Percentiles rank a stretch among this genome's conserved stretches.
phyloP scores from a whole-genome alignment of 1,284 basidiomycete species.

The Irpex sp. region DNA sequence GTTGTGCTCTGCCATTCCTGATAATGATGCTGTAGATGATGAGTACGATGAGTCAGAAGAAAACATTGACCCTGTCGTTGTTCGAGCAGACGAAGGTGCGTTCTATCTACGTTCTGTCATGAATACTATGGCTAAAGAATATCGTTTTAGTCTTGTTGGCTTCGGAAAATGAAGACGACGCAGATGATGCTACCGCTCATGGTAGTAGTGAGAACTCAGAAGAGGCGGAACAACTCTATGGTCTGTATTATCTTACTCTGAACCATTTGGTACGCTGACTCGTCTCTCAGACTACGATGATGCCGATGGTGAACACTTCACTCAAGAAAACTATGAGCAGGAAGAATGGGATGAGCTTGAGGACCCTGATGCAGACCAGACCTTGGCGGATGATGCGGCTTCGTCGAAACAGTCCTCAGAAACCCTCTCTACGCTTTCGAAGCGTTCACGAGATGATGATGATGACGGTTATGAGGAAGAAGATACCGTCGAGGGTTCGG shows the following conservation, averaged over 20 bases:
- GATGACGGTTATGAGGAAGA: conserved; percentile 6
- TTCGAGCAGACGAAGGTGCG: conserved; percentile 1
- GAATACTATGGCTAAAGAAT: not conserved
- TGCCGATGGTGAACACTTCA: not conserved
- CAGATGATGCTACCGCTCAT: conserved; percentile 1
- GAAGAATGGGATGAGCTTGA: conserved; percentile 9
- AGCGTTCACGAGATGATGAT: conserved; percentile 11
- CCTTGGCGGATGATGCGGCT: not conserved
- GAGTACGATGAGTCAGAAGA: not conserved
- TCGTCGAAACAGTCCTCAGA: conserved; percentile 10
- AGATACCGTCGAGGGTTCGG: not conserved
- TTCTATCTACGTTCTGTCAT: not conserved
- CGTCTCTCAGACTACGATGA: conserved; percentile 1
- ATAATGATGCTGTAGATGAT: not conserved
- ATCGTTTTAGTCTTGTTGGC: not conserved
- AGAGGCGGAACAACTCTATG: conserved; percentile 4
- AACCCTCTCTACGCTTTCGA: conserved; percentile 10
- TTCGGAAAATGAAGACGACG: not conserved
- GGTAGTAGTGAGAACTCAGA: not conserved
- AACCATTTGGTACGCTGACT: not conserved
- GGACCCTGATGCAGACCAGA: not conserved
- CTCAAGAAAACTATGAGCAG: not conserved
- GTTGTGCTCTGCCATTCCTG: not conserved
- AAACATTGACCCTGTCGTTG: not conserved
- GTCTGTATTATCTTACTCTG: not conserved